Conservation (phyloP, 2,329 filamentous ascomycete genomes). For the Paraphoma sp. region DNA sequence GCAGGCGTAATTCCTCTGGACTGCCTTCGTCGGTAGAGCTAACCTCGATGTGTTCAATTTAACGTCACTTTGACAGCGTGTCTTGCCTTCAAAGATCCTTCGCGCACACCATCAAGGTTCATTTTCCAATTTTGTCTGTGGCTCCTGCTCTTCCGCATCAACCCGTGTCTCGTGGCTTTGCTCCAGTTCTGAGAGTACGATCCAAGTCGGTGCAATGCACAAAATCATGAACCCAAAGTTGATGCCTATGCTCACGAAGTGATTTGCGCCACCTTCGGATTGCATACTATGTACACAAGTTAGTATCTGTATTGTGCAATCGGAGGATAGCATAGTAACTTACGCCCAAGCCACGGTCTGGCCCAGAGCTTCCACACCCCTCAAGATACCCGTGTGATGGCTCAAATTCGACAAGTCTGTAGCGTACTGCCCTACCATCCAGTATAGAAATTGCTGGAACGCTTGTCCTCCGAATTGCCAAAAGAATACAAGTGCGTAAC, state of each 20-base stretch:
- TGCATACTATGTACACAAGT: conserved; percentile 32
- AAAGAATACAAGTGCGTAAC: conserved; percentile 44
- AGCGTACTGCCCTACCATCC: conserved; percentile 46
- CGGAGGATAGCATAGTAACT: conserved; percentile 7
- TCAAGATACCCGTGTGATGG: conserved; percentile 45
- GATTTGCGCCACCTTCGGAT: conserved; percentile 43
- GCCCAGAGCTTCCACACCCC: conserved; percentile 43
- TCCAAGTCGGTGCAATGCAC: conserved; percentile 43
- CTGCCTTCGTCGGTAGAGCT: too few relatives aligned
- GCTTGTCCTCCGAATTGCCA: conserved; percentile 47
- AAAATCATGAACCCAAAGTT: conserved; percentile 44
- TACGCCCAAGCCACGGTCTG: conserved; percentile 47
- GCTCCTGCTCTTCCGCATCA: conserved; percentile 21
- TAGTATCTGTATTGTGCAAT: neutral
- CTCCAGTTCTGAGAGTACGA: conserved; percentile 40
- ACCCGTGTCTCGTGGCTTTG: conserved; percentile 37
- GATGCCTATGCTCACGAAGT: conserved; percentile 45
- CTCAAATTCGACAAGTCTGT: conserved; percentile 39
- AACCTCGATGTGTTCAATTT: too few relatives aligned
- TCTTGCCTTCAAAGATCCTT: too few relatives aligned
- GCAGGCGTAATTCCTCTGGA: too few relatives aligned
- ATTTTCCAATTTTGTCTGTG: conserved; percentile 11
- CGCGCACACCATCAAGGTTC: neutral
- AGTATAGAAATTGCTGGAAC: conserved; percentile 47
- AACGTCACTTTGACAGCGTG: too few relatives aligned